Base-by-base conservation (phyloP, 2,329 filamentous ascomycete species). In the Chaetomium sp. region DNA sequence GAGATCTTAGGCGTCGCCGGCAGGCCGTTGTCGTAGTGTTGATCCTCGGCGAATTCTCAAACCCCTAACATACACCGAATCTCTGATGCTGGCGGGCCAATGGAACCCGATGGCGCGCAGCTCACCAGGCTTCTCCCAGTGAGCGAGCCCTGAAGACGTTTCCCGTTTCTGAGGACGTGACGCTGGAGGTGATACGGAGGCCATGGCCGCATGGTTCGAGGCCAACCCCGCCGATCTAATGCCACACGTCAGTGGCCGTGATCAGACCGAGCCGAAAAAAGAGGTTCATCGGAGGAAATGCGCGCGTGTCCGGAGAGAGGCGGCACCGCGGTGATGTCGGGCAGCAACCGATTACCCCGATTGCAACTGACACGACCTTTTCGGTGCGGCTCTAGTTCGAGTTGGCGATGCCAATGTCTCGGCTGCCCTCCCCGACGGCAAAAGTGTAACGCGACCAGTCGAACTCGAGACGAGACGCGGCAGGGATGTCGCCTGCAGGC, bases 191-290 rank as follows among this genome's bases (percentile, higher is more conserved):
- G 61, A 62, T 53, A 50, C 56, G 52, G 52, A 55, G 55, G 37
- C 36, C 44, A 51, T 58, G 62, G 62, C 58, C 62, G 62, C 61
- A 63, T 52, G 41, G 32, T n/a, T 50, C n/a, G 56, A 57, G 62
- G 57, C 62, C 62, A 55, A 10, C 46, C 41, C 56, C 61, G 60
- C 59, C 53, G 55, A 54, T 54, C 38, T 42, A 44, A 49, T 38
- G 42, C 46, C 60, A 61, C 60, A 62, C 61, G 56, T 62, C 60
- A 62, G 45, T 52, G 57, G 53, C 53, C 56, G 61, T 55, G 59
- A 53, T 57, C 57, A 53, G 50, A 42, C 54, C 46, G 58, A 56
- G n/a, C 10, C n/a, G 34, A 32, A 38, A n/a, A n/a, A 36, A 7
- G 19, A 12, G 27, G n/a, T 32, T 41, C 32, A 49, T 14, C 8